Evolutionary conservation across 2,329 filamentous ascomycete genomes (phyloP).

Genomic region (Didymellaceae sp.): DNA sequence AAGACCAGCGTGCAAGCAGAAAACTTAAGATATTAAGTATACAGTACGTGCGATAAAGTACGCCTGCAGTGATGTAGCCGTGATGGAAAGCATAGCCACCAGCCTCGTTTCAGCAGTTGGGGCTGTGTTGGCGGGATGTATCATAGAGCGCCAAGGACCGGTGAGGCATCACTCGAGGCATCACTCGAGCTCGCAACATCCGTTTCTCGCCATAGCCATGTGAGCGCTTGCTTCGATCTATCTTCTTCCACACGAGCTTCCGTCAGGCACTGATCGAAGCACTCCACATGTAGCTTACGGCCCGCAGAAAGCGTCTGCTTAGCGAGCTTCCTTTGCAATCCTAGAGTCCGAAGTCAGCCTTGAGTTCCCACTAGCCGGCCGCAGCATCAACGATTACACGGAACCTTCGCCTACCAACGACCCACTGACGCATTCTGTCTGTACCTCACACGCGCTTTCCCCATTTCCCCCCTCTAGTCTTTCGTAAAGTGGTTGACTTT

Average conservation of each 20-base stretch:
- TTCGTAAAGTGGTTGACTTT: constrained; percentile 34
- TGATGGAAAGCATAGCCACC: constrained; percentile 21
- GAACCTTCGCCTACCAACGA: constrained; percentile 33
- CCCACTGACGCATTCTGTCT: constrained; percentile 23
- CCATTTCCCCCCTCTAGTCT: constrained; percentile 28
- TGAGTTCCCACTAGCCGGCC: constrained; percentile 33
- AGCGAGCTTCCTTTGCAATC: constrained; percentile 36
- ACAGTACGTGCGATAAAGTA: background rate
- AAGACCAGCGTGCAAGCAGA: background rate
- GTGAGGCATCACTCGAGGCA: constrained; percentile 21
- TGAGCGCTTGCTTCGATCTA: constrained; percentile 38
- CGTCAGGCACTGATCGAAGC: constrained; percentile 25
- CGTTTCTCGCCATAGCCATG: too few species aligned
- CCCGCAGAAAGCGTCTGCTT: constrained; percentile 31
- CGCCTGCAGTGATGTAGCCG: constrained; percentile 5
- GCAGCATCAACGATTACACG: constrained; percentile 28
- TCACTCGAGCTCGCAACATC: constrained; percentile 35
- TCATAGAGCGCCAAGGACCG: constrained; percentile 33
- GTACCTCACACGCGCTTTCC: constrained; percentile 33
- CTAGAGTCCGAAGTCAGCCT: constrained; percentile 43
- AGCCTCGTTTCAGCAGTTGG: constrained; percentile 25
- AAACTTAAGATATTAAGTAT: background rate
- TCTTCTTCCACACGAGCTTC: too few species aligned
- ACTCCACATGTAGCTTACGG: constrained; percentile 26
- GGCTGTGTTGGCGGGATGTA: constrained; percentile 42